These are phyloP conservation scores for Psidium guajava DNA, from an alignment of 345 rosid genomes.

Conservation along the genomic window DNA sequence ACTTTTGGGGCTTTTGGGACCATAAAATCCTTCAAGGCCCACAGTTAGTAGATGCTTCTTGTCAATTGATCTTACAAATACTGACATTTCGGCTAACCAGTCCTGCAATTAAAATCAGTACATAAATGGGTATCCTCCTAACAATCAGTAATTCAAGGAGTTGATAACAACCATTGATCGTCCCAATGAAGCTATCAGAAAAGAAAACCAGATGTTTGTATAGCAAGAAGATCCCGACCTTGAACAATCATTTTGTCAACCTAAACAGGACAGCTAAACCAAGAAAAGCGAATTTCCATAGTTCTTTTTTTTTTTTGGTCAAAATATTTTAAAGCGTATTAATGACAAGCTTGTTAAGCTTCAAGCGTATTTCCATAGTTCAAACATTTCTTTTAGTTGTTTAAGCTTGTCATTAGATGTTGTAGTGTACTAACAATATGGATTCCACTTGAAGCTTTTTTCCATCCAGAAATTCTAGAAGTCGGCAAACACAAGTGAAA, in stretches of 20 bases:
- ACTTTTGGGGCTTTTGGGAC: constrained; percentile 72
- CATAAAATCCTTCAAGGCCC: constrained; percentile 94
- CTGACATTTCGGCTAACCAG: constrained; percentile 86
- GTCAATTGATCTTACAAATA: constrained; percentile 76
- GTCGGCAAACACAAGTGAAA: neutral
- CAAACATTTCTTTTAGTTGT: neutral
- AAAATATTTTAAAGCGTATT: too few species aligned
- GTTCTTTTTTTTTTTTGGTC: too few species aligned
- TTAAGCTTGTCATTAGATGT: neutral
- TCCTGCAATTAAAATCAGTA: constrained; percentile 30
- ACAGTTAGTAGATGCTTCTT: constrained; percentile 76
- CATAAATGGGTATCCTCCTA: neutral
- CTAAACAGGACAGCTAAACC: neutral
- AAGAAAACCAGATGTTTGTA: neutral
- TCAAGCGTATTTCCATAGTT: neutral
- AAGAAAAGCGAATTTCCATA: neutral
- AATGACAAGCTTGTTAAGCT: too few species aligned
- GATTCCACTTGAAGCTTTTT: neutral
- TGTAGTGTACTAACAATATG: neutral
- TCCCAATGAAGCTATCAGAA: neutral
- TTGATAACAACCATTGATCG: neutral
- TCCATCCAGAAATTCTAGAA: neutral
- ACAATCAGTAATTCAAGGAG: neutral
- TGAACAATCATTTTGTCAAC: neutral
- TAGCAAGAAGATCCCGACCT: neutral